Conservation (phyloP, 345 rosid genomes). For the Gossypium bickii region DNA sequence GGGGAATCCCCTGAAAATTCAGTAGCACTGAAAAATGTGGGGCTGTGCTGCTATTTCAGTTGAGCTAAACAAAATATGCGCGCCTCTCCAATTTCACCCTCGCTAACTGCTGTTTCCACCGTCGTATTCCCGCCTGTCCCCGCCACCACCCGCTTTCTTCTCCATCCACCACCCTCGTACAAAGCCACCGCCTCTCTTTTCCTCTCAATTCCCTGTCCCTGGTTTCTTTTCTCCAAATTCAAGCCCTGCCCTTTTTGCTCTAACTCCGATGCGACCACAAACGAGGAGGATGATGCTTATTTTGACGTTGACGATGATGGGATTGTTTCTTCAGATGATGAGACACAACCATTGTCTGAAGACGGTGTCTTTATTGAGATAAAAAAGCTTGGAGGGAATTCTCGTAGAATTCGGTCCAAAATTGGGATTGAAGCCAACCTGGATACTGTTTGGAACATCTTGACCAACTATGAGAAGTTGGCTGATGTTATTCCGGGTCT, state of each 20-base stretch:
- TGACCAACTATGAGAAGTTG: slow-evolving; percentile 78
- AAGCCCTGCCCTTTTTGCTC: slow-evolving; percentile 25
- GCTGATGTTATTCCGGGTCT: slow-evolving; percentile 78
- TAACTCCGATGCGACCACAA: slow-evolving; percentile 21
- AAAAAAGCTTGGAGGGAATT: slow-evolving; percentile 53
- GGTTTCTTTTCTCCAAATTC: slow-evolving; percentile 14
- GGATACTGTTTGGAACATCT: slow-evolving; percentile 63
- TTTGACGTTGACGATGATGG: slow-evolving; percentile 12
- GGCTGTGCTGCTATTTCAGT: slow-evolving; percentile 2
- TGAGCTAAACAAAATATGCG: slow-evolving; percentile 32
- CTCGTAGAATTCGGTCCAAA: slow-evolving; percentile 66
- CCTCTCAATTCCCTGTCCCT: slow-evolving; percentile 5
- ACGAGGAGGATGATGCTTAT: slow-evolving; percentile 7
- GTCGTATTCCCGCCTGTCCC: not conserved
- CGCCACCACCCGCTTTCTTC: not conserved
- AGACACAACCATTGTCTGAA: slow-evolving; percentile 28
- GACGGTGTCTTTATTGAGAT: slow-evolving; percentile 58
- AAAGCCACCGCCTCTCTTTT: not conserved
- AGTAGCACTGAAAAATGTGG: slow-evolving; percentile 7
- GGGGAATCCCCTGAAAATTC: not conserved
- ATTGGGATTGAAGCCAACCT: slow-evolving; percentile 65
- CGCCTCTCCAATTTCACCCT: slow-evolving; percentile 28
- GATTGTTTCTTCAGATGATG: slow-evolving; percentile 35
- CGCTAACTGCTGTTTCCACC: slow-evolving; percentile 7
- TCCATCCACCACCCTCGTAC: slow-evolving; percentile 6